phyloP scores from a whole-genome alignment of 192 early-diverging fungal species.

The Umbelopsis sp. region DNA sequence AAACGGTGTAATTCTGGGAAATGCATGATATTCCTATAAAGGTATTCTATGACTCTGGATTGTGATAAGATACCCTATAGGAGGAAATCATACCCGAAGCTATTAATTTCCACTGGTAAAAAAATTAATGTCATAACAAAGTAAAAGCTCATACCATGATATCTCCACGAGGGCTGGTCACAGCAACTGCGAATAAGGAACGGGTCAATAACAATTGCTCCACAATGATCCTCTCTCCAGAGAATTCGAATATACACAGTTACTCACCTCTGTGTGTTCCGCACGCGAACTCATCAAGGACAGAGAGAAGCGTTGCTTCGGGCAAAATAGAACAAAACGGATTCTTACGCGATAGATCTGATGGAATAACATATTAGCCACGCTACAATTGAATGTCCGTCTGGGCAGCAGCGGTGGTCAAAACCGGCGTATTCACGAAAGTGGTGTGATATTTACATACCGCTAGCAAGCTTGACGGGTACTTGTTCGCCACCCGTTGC shows the following conservation, averaged over 20 bases:
- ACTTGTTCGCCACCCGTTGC: constrained; percentile 53
- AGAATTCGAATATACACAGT: background rate
- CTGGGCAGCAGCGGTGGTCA: background rate
- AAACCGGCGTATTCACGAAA: background rate
- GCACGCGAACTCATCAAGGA: constrained; percentile 71
- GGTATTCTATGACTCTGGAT: constrained; percentile 65
- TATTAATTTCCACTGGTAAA: background rate
- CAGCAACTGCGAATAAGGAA: constrained; percentile 54
- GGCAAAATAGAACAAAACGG: constrained; percentile 81
- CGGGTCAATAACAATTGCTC: background rate
- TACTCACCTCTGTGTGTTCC: constrained; percentile 71
- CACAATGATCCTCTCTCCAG: background rate
- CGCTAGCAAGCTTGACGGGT: constrained; percentile 65
- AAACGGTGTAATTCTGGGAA: constrained; percentile 47
- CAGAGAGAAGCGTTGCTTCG: constrained; percentile 73
- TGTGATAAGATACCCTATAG: constrained; percentile 74
- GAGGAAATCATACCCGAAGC: background rate
- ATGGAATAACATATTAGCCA: background rate
- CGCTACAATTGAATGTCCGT: background rate
- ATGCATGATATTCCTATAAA: constrained; percentile 61
- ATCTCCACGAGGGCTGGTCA: constrained; percentile 60
- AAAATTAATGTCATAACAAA: background rate
- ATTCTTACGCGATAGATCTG: constrained; percentile 78
- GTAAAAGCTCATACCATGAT: constrained; percentile 52
- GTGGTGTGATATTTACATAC: constrained; percentile 30